Conservation (phyloP, 179 eudicot genomes). For the Silene coronaria region DNA sequence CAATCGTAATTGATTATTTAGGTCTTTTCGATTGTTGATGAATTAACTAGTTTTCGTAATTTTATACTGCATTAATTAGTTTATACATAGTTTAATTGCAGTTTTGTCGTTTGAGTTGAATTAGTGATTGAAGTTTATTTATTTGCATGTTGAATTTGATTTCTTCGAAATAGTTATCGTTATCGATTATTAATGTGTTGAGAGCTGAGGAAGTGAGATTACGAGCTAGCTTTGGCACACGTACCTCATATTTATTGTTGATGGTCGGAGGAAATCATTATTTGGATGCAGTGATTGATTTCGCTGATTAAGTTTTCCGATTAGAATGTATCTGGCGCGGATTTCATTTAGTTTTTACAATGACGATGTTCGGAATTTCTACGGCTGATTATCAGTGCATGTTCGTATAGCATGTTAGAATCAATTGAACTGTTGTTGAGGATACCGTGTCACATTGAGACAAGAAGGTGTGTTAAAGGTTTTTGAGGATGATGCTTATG, state of each 20-base stretch:
- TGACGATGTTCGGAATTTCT: not conserved
- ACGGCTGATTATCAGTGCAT: not conserved
- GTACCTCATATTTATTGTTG: not conserved
- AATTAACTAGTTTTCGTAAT: not conserved
- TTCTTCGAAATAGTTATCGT: not conserved
- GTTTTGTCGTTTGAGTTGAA: not conserved
- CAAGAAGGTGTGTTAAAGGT: not conserved
- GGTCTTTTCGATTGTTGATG: not conserved
- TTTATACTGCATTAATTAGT: not conserved
- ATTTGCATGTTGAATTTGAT: not conserved
- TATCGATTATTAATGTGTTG: not conserved
- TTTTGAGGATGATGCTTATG: not conserved
- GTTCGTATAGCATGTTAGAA: not conserved
- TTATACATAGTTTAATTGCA: not conserved
- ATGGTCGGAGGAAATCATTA: not conserved
- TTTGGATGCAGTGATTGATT: not conserved
- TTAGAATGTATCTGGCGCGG: not conserved
- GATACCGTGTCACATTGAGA: not conserved
- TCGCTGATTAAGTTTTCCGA: not conserved
- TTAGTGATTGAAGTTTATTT: not conserved
- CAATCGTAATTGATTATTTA: not conserved
- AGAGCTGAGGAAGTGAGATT: not conserved
- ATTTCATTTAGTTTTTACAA: not conserved
- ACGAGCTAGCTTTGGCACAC: not conserved
- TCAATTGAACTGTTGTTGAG: not conserved